Conservation (phyloP, 2,329 filamentous ascomycete genomes). For the Colletotrichum trifolii region DNA sequence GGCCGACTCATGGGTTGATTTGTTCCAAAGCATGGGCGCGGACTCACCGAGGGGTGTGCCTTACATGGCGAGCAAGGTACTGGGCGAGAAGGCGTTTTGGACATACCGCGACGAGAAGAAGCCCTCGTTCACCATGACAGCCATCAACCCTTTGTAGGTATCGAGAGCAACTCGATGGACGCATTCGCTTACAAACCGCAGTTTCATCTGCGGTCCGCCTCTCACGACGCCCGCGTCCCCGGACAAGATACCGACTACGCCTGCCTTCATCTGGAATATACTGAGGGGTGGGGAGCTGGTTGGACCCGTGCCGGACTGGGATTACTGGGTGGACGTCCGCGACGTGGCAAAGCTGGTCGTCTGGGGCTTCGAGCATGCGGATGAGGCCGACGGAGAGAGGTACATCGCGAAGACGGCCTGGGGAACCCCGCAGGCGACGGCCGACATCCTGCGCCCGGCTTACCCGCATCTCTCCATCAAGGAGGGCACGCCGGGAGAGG, state of each 20-base stretch:
- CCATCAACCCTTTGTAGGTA: constrained; percentile 50
- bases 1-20: constrained; percentile 37
- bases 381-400: constrained; percentile 51
- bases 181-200: constrained; percentile 39
- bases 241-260: constrained; percentile 9
- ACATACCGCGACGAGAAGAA: constrained; percentile 47
- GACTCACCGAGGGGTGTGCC: constrained; percentile 37
- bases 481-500: constrained; percentile 50
- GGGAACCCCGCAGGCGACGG: constrained; percentile 49
- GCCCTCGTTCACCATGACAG: constrained; percentile 48
- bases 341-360: constrained; percentile 55
- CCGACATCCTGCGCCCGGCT: constrained; percentile 52
- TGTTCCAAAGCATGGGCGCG: constrained; percentile 36
- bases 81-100: constrained; percentile 47
- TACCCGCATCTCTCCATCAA: constrained; percentile 50
- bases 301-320: constrained; percentile 1
- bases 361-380: constrained; percentile 49
- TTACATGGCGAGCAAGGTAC: constrained; percentile 46
- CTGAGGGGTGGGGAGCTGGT: neutral
- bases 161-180: constrained; percentile 45
- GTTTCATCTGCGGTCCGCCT: constrained; percentile 32
- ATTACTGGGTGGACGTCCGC: constrained; percentile 53
- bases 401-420: constrained; percentile 49
- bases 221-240: constrained; percentile 2
- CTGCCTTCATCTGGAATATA: neutral